Conservation (phyloP, 306 rosid genomes). For the Arachis stenosperma region DNA sequence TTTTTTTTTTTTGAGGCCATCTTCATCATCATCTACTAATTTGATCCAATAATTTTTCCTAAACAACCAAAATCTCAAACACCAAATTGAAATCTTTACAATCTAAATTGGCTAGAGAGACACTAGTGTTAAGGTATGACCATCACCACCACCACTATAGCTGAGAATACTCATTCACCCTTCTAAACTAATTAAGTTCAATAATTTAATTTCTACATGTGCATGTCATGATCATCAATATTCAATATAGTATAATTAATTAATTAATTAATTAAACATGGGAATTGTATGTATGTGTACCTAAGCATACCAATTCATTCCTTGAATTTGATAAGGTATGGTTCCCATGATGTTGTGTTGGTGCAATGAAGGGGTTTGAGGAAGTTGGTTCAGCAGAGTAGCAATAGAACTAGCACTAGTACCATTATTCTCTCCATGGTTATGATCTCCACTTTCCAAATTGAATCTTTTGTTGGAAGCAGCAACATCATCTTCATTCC, state of each 20-base stretch:
- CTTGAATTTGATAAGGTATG: conserved; percentile 56
- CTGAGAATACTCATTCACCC: conserved; percentile 4
- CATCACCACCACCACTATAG: background rate
- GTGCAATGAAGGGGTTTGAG: conserved; percentile 67
- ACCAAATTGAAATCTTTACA: conserved; percentile 45
- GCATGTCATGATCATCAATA: conserved; percentile 16
- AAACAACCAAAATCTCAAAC: conserved; percentile 52
- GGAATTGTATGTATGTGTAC: conserved; percentile 27
- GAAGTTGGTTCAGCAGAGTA: conserved; percentile 72
- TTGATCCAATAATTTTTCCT: conserved; percentile 36
- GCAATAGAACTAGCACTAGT: conserved; percentile 52
- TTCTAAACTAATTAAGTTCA: background rate
- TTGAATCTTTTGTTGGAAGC: conserved; percentile 55
- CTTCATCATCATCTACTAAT: conserved; percentile 40
- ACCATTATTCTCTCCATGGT: conserved; percentile 43
- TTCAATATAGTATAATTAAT: background rate
- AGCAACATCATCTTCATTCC: conserved; percentile 55
- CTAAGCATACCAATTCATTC: conserved; percentile 78
- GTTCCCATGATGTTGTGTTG: conserved; percentile 67
- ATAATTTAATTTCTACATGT: conserved; percentile 8
- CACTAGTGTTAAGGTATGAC: conserved; percentile 7
- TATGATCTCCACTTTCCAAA: conserved; percentile 43
- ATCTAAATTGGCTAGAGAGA: conserved; percentile 34
- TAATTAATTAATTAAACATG: no score
- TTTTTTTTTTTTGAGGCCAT: conserved; percentile 38